These are phyloP conservation scores for Skeletonema costatum DNA, from an alignment of 108 stramenopile species.

Conservation along the genomic window DNA sequence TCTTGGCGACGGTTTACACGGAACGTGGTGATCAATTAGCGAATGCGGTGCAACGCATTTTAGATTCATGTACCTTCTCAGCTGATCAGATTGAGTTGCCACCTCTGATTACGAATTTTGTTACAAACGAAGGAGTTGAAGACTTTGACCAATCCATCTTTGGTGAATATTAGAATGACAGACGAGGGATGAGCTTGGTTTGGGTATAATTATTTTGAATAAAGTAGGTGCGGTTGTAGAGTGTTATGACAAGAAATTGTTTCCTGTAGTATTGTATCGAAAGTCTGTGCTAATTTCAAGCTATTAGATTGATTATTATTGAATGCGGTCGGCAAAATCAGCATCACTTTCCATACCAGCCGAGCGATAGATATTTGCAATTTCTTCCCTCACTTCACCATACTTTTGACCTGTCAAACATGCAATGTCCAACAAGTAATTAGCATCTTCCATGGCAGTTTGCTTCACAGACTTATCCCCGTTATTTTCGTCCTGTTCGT, in stretches of 20 bases:
- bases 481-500: conserved; percentile 64
- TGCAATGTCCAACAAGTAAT: conserved; percentile 67
- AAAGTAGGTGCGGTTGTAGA: neutral
- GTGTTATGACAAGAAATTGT: too few species aligned
- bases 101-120: conserved; percentile 34
- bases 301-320: neutral
- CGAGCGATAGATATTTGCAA: conserved; percentile 63
- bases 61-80: conserved; percentile 26
- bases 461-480: conserved; percentile 66
- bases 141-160: conserved; percentile 30
- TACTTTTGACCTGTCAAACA: conserved; percentile 65
- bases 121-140: conserved; percentile 32
- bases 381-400: conserved; percentile 53
- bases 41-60: conserved; percentile 8
- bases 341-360: conserved; percentile 76
- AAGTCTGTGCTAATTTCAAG: neutral
- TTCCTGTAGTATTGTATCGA: neutral
- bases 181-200: neutral
- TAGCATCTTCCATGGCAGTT: conserved; percentile 72
- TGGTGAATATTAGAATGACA: neutral
- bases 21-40: conserved; percentile 14
- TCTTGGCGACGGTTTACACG: conserved; percentile 48
- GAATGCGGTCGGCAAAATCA: conserved; percentile 53
- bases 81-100: neutral
- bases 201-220: neutral